Conservation (phyloP, 768 basidiomycete genomes). For the Trametes gibbosa region DNA sequence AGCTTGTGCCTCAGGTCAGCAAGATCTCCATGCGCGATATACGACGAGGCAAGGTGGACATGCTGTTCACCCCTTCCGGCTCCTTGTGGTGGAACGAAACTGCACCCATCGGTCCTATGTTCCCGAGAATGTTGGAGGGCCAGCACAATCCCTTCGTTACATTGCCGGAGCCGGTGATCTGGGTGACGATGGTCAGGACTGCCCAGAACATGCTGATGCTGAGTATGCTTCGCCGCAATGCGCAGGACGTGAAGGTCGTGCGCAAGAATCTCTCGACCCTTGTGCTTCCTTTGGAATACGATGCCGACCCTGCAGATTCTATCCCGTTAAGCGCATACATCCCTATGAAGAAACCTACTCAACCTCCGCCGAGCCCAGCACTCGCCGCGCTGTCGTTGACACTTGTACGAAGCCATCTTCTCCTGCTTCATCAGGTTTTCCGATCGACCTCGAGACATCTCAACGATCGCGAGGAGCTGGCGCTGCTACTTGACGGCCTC, state of each 20-base stretch:
- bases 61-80: constrained; percentile 65
- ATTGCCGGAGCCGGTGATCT: constrained; percentile 44
- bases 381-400: constrained; percentile 53
- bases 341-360: constrained; percentile 2
- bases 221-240: constrained; percentile 60
- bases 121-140: constrained; percentile 44
- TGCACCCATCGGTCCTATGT: constrained; percentile 58
- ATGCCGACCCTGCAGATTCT: constrained; percentile 43
- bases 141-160: constrained; percentile 24
- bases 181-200: constrained; percentile 60
- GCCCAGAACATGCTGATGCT: constrained; percentile 71
- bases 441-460: constrained; percentile 69
- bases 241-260: constrained; percentile 64
- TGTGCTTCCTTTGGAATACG: constrained; percentile 48
- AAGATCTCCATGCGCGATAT: constrained; percentile 72
- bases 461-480: constrained; percentile 66
- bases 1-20: constrained; percentile 61
- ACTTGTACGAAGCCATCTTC: constrained; percentile 65
- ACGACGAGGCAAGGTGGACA: constrained; percentile 68
- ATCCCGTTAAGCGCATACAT: constrained; percentile 35
- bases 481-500: constrained; percentile 63
- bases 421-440: constrained; percentile 69
- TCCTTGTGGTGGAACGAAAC: constrained; percentile 64
- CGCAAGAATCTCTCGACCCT: constrained; percentile 65
- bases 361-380: constrained; percentile 17